These are phyloP conservation scores for Fraxinus americana DNA, from an alignment of 257 asterid species.

Conservation along the genomic window DNA sequence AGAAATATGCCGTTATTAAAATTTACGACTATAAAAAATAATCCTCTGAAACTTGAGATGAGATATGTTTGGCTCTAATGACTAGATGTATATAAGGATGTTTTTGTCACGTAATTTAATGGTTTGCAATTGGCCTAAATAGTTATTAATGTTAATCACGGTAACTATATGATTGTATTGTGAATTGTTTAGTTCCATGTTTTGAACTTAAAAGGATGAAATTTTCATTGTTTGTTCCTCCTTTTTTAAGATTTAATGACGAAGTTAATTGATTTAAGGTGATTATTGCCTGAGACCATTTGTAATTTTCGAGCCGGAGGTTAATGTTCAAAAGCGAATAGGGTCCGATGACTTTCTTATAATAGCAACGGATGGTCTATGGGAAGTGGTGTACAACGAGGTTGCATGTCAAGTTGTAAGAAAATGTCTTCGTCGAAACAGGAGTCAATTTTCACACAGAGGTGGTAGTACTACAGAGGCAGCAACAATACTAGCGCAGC, in stretches of 20 bases:
- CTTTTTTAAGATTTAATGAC: too few species aligned
- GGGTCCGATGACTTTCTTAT: slow-evolving; percentile 52
- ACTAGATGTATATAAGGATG: too few species aligned
- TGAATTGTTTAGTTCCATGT: not conserved
- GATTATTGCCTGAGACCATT: slow-evolving; percentile 43
- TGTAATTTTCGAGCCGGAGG: slow-evolving; percentile 55
- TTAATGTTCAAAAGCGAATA: slow-evolving; percentile 34
- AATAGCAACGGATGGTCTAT: slow-evolving; percentile 53
- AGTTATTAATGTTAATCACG: too few species aligned
- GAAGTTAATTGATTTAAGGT: slow-evolving; percentile 30
- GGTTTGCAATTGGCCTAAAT: too few species aligned
- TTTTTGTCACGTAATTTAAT: too few species aligned
- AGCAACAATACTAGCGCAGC: slow-evolving; percentile 25
- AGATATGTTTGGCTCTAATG: too few species aligned
- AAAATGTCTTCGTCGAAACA: slow-evolving; percentile 15
- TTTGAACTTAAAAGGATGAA: not conserved
- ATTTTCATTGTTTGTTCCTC: not conserved
- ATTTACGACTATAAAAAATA: too few species aligned
- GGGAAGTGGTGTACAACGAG: slow-evolving; percentile 42
- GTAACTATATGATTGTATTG: too few species aligned
- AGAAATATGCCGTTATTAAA: too few species aligned
- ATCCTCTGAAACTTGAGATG: too few species aligned
- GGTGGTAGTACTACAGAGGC: slow-evolving; percentile 5
- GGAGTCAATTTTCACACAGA: not conserved
- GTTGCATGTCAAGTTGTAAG: slow-evolving; percentile 22